phyloP scores from a whole-genome alignment of 1,139 yeast genomes.

The Yamadazyma kanchanaburiensis region DNA sequence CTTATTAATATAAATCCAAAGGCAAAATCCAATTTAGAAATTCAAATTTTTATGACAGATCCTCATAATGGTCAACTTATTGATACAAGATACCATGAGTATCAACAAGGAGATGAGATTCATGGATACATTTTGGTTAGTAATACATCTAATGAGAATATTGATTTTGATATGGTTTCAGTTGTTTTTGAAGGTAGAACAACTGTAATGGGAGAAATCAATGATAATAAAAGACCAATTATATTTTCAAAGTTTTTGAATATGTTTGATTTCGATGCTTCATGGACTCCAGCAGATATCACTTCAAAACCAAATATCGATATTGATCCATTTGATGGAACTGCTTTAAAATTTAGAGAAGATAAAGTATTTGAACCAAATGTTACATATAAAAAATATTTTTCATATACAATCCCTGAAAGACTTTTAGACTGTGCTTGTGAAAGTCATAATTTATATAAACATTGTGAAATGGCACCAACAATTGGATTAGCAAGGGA shows the following conservation, averaged over 20 bases:
- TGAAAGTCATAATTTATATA: slow-evolving; percentile 30
- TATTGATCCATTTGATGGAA: slow-evolving; percentile 39
- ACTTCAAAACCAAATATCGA: slow-evolving; percentile 20
- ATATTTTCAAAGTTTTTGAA: slow-evolving; percentile 33
- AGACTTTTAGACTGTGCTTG: slow-evolving; percentile 41
- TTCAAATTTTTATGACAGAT: slow-evolving; percentile 35
- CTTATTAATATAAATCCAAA: slow-evolving; percentile 26
- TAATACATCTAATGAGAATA: slow-evolving; percentile 35
- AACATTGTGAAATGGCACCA: slow-evolving; percentile 40
- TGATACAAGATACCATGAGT: slow-evolving; percentile 31
- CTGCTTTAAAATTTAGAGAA: slow-evolving; percentile 31
- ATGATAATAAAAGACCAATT: slow-evolving; percentile 18
- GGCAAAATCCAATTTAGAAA: slow-evolving; percentile 23
- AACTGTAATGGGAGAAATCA: slow-evolving; percentile 20
- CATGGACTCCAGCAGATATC: slow-evolving; percentile 45
- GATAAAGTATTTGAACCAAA: slow-evolving; percentile 38
- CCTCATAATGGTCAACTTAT: slow-evolving; percentile 32
- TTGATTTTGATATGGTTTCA: slow-evolving; percentile 55
- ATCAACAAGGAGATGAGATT: slow-evolving; percentile 53
- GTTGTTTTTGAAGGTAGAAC: slow-evolving; percentile 54
- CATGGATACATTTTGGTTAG: slow-evolving; percentile 49
- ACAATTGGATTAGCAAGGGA: slow-evolving; percentile 27
- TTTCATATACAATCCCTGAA: slow-evolving; percentile 41
- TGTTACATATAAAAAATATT: slow-evolving; percentile 38
- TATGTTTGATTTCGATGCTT: slow-evolving; percentile 44